Conservation (phyloP, 306 rosid genomes). For the Acacia confusa region DNA sequence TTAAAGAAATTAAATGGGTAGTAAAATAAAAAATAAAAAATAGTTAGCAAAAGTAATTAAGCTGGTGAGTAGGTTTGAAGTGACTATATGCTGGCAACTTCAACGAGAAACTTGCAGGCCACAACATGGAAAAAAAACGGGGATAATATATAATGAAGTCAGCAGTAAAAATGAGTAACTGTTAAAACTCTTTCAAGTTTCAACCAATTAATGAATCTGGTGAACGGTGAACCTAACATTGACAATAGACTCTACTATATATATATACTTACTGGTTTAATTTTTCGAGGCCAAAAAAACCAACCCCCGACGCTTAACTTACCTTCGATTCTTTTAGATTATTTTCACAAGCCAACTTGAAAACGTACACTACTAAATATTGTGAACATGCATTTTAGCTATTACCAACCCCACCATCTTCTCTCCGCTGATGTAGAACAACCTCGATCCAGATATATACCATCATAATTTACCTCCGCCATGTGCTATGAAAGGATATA, state of each 20-base stretch:
- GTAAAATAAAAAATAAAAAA: neutral
- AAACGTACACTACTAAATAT: neutral
- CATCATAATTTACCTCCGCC: neutral
- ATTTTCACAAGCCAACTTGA: neutral
- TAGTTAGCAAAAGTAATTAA: neutral
- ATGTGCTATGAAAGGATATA: neutral
- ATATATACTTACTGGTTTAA: neutral
- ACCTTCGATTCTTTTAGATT: neutral
- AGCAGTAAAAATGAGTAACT: neutral
- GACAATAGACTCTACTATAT: neutral
- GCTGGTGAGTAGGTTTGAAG: neutral
- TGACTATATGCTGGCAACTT: neutral
- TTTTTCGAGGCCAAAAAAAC: neutral
- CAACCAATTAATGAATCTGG: neutral
- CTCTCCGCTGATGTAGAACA: neutral
- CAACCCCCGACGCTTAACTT: neutral
- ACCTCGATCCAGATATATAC: neutral
- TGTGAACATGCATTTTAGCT: neutral
- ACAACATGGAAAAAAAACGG: neutral
- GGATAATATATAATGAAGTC: neutral
- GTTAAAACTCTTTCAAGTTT: too few species aligned
- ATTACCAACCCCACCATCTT: neutral
- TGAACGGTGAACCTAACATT: conserved; percentile 3
- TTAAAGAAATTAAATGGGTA: neutral
- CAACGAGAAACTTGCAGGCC: neutral